Percentiles rank a stretch among this genome's conserved stretches.
These are phyloP conservation scores for Trypanosomatidae sp. DNA, from an alignment of 208 protist species.

Conservation along the genomic window DNA sequence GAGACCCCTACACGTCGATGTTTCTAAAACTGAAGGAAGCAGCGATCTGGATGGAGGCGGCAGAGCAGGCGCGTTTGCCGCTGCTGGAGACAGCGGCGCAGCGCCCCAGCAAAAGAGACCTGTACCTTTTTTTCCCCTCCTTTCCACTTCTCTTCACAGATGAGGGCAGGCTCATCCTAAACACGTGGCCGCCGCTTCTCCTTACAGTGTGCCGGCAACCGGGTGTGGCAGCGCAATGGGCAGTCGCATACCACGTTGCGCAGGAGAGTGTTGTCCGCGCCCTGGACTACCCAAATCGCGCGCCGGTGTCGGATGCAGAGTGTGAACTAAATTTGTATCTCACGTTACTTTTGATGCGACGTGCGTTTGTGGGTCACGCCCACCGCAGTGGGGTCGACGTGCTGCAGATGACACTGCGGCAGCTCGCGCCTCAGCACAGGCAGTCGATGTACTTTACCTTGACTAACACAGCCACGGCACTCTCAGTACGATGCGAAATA, in stretches of 20 bases:
- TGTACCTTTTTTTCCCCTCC: constrained; percentile 24
- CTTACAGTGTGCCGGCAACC: not conserved
- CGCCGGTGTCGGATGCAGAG: constrained; percentile 18
- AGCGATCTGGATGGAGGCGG: constrained; percentile 17
- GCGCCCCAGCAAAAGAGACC: constrained; percentile 6
- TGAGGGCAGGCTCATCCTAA: constrained; percentile 12
- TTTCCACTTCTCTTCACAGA: constrained; percentile 18
- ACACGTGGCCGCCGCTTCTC: constrained; percentile 22
- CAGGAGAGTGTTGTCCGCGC: constrained; percentile 11
- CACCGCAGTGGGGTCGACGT: constrained; percentile 2
- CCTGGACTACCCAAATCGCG: constrained; percentile 18
- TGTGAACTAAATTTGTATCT: constrained; percentile 30
- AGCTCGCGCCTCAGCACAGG: constrained; percentile 9
- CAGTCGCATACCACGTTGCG: constrained; percentile 9
- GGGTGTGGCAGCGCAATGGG: not conserved
- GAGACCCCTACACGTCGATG: constrained; percentile 26
- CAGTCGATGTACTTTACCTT: constrained; percentile 17
- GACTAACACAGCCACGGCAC: constrained; percentile 1
- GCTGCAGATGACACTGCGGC: constrained; percentile 9
- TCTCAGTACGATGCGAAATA: constrained; percentile 42
- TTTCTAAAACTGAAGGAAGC: constrained; percentile 27
- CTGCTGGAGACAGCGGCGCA: constrained; percentile 1
- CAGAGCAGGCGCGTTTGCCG: not conserved
- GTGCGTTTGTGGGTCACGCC: constrained; percentile 2
- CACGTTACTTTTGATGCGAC: constrained; percentile 17